A percentile compares a stretch with the other conserved stretches of the same genome.
Conservation (phyloP, 805 yeast genomes). For the Hanseniaspora clermontiae region DNA sequence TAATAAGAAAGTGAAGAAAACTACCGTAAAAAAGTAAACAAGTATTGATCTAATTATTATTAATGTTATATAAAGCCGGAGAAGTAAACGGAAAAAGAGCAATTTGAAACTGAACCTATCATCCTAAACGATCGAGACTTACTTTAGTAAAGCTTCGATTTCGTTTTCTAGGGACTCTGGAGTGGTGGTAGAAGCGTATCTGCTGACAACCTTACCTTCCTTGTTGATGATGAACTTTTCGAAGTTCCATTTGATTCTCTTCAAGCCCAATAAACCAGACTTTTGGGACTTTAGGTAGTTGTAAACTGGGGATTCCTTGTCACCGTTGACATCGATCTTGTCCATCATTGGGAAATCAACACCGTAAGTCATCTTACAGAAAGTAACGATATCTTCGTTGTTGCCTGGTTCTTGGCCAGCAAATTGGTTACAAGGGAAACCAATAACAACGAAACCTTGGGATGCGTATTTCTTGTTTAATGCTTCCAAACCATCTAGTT, state of each 20-base stretch:
- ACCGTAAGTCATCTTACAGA: conserved; percentile 63
- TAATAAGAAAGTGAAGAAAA: neutral
- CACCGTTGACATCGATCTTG: conserved; percentile 72
- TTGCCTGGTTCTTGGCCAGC: conserved; percentile 67
- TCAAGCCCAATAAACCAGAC: conserved; percentile 51
- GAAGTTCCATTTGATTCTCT: conserved; percentile 66
- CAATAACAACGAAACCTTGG: conserved; percentile 56
- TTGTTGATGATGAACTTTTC: conserved; percentile 56
- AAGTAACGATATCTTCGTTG: conserved; percentile 55
- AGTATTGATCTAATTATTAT: too few relatives aligned
- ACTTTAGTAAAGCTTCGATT: conserved; percentile 37
- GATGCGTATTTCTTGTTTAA: conserved; percentile 55
- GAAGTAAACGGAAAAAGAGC: too few relatives aligned
- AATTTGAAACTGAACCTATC: too few relatives aligned
- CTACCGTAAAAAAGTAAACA: too few relatives aligned
- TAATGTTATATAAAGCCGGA: too few relatives aligned
- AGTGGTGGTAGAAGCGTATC: conserved; percentile 44
- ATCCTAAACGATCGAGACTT: neutral
- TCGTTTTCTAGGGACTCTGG: conserved; percentile 41
- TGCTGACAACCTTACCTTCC: conserved; percentile 43
- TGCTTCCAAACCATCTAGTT: conserved; percentile 59
- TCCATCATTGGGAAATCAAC: conserved; percentile 72
- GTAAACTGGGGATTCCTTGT: conserved; percentile 55
- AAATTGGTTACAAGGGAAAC: conserved; percentile 87
- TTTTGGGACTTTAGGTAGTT: conserved; percentile 53